phyloP scores from a whole-genome alignment of 441 rosid species.

The Euphorbia schlechtendalii region DNA sequence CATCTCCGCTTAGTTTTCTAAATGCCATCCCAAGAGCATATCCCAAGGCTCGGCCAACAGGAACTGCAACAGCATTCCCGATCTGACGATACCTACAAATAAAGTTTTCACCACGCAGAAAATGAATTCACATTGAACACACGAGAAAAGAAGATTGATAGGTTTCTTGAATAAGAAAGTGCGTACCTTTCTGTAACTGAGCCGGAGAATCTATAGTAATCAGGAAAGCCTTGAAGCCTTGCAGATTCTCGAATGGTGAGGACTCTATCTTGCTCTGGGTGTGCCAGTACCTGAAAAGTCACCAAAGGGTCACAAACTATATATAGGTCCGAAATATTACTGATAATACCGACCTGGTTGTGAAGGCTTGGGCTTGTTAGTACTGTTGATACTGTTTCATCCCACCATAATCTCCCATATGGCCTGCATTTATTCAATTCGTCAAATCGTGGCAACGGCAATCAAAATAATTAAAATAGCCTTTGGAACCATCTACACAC shows the following conservation, averaged over 20 bases:
- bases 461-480: constrained; percentile 10
- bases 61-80: constrained; percentile 86
- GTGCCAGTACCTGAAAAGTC: constrained; percentile 52
- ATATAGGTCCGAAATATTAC: background rate
- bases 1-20: constrained; percentile 34
- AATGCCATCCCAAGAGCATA: constrained; percentile 64
- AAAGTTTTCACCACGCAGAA: background rate
- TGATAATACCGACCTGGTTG: constrained; percentile 45
- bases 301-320: constrained; percentile 10
- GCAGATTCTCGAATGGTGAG: constrained; percentile 82
- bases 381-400: constrained; percentile 81
- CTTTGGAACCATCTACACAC: constrained; percentile 28
- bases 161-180: too few relatives aligned
- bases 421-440: constrained; percentile 40
- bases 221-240: constrained; percentile 95
- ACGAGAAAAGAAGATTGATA: too few relatives aligned
- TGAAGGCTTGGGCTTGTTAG: constrained; percentile 58
- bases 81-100: constrained; percentile 68
- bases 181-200: constrained; percentile 65
- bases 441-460: constrained; percentile 6
- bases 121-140: too few relatives aligned
- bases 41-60: constrained; percentile 81
- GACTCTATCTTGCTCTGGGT: constrained; percentile 93
- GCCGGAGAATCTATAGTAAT: constrained; percentile 80
- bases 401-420: constrained; percentile 95